Conservation (phyloP, 768 basidiomycete species). For the Mycena chlorophos region DNA sequence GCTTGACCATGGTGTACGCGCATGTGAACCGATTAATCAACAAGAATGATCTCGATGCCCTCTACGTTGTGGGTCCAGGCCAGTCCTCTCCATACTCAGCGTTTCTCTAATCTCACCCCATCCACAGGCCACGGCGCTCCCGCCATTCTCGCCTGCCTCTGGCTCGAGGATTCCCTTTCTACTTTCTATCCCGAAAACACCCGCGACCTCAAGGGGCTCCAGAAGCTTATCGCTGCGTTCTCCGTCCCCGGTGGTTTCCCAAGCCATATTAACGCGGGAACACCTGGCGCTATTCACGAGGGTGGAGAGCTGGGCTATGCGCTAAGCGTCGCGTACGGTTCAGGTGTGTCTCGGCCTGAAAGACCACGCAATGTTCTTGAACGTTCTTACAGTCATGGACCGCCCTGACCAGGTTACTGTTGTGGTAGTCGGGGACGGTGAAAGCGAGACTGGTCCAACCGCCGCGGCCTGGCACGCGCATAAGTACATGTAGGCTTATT, state of each 20-base stretch:
- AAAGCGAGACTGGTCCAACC: conserved; percentile 80
- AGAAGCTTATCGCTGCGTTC: conserved; percentile 71
- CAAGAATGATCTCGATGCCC: conserved; percentile 58
- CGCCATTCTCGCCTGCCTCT: conserved; percentile 80
- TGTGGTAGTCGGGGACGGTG: conserved; percentile 87
- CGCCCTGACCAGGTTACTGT: conserved; percentile 81
- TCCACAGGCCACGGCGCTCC: conserved; percentile 82
- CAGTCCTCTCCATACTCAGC: conserved; percentile 12
- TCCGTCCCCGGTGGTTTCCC: conserved; percentile 85
- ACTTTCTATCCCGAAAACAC: conserved; percentile 59
- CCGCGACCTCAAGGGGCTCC: conserved; percentile 57
- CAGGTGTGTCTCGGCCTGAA: no score
- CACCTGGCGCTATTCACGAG: conserved; percentile 89
- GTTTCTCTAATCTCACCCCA: not conserved
- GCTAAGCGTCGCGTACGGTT: conserved; percentile 81
- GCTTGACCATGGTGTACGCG: conserved; percentile 68
- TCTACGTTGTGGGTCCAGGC: conserved; percentile 84
- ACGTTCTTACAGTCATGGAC: conserved; percentile 93
- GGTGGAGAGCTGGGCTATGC: conserved; percentile 91
- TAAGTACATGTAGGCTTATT: conserved; percentile 60
- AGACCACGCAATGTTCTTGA: no score
- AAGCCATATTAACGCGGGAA: conserved; percentile 79
- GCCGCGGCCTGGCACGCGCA: conserved; percentile 81
- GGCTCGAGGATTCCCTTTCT: conserved; percentile 76
- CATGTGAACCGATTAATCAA: conserved; percentile 68